Base-by-base conservation (phyloP, 2,329 filamentous ascomycete genomes). In the Fonsecaea nubica region DNA sequence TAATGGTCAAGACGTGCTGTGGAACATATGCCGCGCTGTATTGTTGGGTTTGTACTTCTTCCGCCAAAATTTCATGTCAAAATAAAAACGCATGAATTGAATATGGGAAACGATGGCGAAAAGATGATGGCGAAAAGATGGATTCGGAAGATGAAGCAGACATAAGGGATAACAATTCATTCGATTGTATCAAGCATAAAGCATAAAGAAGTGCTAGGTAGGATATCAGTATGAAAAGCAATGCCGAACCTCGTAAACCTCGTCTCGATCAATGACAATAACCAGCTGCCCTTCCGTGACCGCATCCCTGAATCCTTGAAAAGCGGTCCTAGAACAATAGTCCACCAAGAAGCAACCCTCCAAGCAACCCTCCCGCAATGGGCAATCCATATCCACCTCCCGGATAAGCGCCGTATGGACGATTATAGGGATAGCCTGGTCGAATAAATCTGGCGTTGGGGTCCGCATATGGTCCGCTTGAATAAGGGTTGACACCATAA, bases 401-500 rank as follows among this genome's bases (percentile, higher is more conserved):
- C 72, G 80, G 81, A 2, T 81, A 81, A 38, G 74, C 72, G 5
- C 78, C 79, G 69, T 77, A 78, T 2, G 80, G 80, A 60, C 82
- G 72, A 0, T 74, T 75, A 71, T 88, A 88, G 33, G 82, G 80
- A 33, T 76, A 74, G 15, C 72, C 73, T 0, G 86, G 86, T 53
- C 84, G 78, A 53, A 84, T 75, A 71, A 80, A 86, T 59, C 82
- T 75, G 6, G 80, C 80, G 72, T 83, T 82, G 3, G 81, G 81
- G 63, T 80, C 79, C 18, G 76, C 76, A 73, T 86, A 87, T 57
- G 71, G 77, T 42, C 79, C 81, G 36, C 74, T 74, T 1, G 72
- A 75, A 74, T 81, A 85, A 4, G 81, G 83, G 68, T 80, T 83
- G 70, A 79, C 81, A 25, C 80, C 79, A 68, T 72, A 72, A 12